phyloP scores from a whole-genome alignment of 2,329 filamentous ascomycete species.

The Hawksworthiomyces lignivorus region DNA sequence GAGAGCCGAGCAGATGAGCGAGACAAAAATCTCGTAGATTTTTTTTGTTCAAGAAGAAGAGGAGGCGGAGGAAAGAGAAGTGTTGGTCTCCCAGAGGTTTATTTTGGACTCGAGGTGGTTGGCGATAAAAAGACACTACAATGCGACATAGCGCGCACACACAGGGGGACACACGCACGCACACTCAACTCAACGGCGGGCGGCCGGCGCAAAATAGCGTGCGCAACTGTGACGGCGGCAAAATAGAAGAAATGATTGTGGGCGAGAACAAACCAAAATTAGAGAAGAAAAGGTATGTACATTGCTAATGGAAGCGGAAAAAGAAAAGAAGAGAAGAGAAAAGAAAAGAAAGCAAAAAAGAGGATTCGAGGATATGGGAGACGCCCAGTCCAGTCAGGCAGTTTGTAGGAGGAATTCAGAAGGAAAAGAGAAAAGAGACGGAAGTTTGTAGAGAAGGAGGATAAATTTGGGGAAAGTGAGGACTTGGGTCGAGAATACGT shows the following conservation, averaged over 20 bases:
- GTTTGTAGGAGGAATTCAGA: too few relatives aligned
- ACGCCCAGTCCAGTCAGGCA: too few relatives aligned
- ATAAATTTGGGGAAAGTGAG: too few relatives aligned
- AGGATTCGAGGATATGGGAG: not conserved
- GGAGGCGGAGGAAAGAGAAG: too few relatives aligned
- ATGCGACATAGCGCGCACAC: too few relatives aligned
- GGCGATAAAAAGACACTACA: too few relatives aligned
- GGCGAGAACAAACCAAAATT: not conserved
- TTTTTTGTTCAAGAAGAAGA: too few relatives aligned
- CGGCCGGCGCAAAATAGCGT: not conserved
- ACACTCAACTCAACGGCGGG: not conserved
- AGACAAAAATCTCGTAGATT: too few relatives aligned
- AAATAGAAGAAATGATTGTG: constrained; percentile 2
- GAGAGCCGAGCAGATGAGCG: too few relatives aligned
- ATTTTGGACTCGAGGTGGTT: not conserved
- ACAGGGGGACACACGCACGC: not conserved
- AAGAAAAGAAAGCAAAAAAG: not conserved
- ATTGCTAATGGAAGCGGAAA: not conserved
- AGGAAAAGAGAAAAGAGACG: too few relatives aligned
- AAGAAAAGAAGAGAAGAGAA: not conserved
- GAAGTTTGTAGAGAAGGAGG: too few relatives aligned
- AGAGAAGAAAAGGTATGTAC: not conserved
- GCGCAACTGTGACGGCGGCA: not conserved
- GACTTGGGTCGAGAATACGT: not conserved
- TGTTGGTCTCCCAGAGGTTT: too few relatives aligned